Evolutionary conservation across 169 alveolate species (phyloP), one percentile per base, ranked within the genome.

Genomic region (Plasmodium reichenowi): DNA sequence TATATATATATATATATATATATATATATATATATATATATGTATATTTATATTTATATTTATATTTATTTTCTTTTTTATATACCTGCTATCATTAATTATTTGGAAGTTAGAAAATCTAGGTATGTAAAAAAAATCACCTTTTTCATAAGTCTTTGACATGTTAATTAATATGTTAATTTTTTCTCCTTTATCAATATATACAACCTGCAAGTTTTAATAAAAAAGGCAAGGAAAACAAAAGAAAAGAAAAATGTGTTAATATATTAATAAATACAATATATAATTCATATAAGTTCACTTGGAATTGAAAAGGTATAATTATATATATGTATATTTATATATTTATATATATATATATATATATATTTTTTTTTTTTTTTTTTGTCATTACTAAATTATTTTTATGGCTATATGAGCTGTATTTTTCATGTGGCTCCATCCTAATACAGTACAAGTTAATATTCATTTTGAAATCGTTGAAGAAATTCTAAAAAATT

Each of bases 81-180:
- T 45, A 7, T 56, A 75, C 88, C 88, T 75, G 88, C 88, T 75
- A 15, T 45, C 22, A 52, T 75, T 75, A 38, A 43, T 43, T 32
- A 63, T 20, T 67, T 47, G 5, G 75, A 75, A 75, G 15, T 32
- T 47, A 12, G 59, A 67, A 48, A 63, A 58, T 38, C 43, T 48
- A 13, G 88, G 88, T 45, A 75, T 75, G 43, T 43, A 64, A 75
- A 75, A 75, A 17, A 75, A 75, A 17, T 75, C 88, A 3, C 68
- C 75, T 52, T 56, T 75, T 48, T 75, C 88, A 43, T 47, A 63
- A 48, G 43, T 63, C 56, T 38, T 75, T 54, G 62, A 74, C 63
- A 17, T 64, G 22, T 67, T 56, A 15, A 75, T 38, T 47, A 63
- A 52, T 3, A 75, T 75, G 32, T 75, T 75, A 8, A 75, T 32